Conservation (phyloP, 148 eudicot genomes). For the Polygonum maritimum region DNA sequence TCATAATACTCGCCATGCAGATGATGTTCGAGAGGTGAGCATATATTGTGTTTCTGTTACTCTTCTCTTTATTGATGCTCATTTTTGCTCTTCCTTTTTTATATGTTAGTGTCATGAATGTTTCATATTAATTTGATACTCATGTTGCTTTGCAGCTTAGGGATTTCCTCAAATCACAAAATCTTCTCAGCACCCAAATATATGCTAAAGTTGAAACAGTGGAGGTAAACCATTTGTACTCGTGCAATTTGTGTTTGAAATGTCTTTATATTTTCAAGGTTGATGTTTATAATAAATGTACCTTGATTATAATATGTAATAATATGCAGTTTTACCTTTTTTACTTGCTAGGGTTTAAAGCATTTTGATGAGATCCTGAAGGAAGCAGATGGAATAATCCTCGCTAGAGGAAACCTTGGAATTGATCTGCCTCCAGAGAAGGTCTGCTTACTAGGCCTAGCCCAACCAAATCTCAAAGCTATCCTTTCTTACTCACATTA, state of each 20-base stretch:
- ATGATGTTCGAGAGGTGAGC: slow-evolving; percentile 55
- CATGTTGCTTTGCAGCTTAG: slow-evolving; percentile 32
- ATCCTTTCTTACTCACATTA: too few relatives aligned
- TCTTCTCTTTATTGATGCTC: background rate
- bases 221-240: slow-evolving; percentile 26
- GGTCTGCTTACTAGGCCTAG: slow-evolving; percentile 10
- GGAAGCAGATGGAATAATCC: slow-evolving; percentile 61
- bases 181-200: slow-evolving; percentile 44
- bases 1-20: slow-evolving; percentile 44
- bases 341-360: slow-evolving; percentile 33
- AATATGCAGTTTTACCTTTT: background rate
- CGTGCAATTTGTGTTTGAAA: background rate
- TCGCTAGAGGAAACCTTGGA: slow-evolving; percentile 59
- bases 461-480: too few relatives aligned
- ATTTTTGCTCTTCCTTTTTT: background rate
- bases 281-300: background rate
- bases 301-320: background rate
- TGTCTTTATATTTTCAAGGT: background rate
- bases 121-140: background rate
- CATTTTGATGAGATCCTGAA: slow-evolving; percentile 58
- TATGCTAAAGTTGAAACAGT: slow-evolving; percentile 58
- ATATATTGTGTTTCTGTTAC: background rate
- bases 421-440: slow-evolving; percentile 67
- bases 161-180: slow-evolving; percentile 40
- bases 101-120: too few relatives aligned